Base-by-base conservation (phyloP, 805 yeast species). In the Ogataea trehalophila region DNA sequence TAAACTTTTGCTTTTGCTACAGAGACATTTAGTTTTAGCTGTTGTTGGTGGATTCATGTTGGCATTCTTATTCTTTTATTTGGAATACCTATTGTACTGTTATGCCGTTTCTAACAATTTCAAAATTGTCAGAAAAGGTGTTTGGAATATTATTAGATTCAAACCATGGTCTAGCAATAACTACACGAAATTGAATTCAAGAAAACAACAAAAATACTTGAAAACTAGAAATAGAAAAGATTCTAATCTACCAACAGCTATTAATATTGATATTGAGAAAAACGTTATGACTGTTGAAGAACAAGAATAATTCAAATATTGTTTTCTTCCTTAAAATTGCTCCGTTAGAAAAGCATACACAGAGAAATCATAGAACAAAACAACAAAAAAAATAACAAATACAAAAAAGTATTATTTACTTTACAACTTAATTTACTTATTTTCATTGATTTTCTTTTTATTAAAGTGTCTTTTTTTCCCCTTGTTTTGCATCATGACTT, bases 1-100 rank as follows among this genome's bases (percentile, higher is more conserved):
- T 11, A 75, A 80, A 45, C 79, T 87, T 61, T 80, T 90, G 66
- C 81, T 86, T 60, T 69, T 78, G 8, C 68, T 90, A 67, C 89
- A 87, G 16, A 75, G 79, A 53, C 96, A 91, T 65, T 79, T 91
- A 54, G 74, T 80, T 15, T 67, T 84, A 37, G 84, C 90, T 26
- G 87, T 88, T 2, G 60, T 85, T 38, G 78, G 77, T 14, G 96
- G 96, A 1, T 81, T 85, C 54, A 50, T 77, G 16, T 59, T 84
- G 42, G 90, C 83, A 3, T 68, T 70, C 38, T 45, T 67, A 11
- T 50, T 79, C 13, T 60, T 79, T n/a, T 72, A 65, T 47, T 59
- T 68, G 11, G 84, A 80, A 59, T 78, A 74, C 55, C 59, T 71
- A 42, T 56, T 79, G 14, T 75, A 75, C 53, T 55, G 68, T 39